A percentile compares a stretch with the other conserved stretches of the same genome.
Evolutionary conservation across 202 grass and related monocot genomes (phyloP).

Genomic region (Schoenoplectus triqueter): DNA sequence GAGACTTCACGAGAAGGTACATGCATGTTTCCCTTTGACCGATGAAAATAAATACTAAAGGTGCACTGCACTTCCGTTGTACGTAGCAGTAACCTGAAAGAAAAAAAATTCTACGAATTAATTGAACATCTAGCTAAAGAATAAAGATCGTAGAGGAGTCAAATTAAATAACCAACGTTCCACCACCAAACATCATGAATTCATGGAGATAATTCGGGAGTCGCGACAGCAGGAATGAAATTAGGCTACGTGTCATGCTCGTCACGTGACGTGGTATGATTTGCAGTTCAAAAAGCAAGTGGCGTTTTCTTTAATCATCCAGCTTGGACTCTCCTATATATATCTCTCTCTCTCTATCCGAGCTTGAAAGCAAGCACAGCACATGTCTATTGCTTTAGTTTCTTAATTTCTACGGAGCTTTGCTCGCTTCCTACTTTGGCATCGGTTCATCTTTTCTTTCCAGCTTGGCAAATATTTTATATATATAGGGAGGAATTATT

Average conservation of each 20-base stretch:
- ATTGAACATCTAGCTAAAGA: too few relatives aligned
- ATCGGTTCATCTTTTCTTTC: too few relatives aligned
- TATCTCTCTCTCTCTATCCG: not conserved
- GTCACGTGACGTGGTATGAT: slow-evolving; percentile 31
- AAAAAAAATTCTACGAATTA: too few relatives aligned
- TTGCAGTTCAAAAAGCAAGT: slow-evolving; percentile 15
- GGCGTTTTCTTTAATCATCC: not conserved
- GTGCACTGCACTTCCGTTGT: too few relatives aligned
- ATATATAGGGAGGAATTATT: not conserved
- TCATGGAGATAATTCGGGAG: slow-evolving; percentile 23
- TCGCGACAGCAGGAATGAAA: not conserved
- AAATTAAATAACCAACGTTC: too few relatives aligned
- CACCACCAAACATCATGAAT: not conserved
- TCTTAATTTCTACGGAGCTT: slow-evolving; percentile 12
- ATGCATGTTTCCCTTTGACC: too few relatives aligned
- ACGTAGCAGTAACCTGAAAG: too few relatives aligned
- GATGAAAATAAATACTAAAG: too few relatives aligned
- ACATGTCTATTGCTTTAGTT: not conserved
- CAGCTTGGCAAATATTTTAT: too few relatives aligned
- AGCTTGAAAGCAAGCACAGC: slow-evolving; percentile 34
- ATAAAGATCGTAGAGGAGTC: too few relatives aligned
- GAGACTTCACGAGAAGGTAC: too few relatives aligned
- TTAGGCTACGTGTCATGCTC: slow-evolving; percentile 21
- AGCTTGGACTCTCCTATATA: not conserved
- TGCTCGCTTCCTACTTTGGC: not conserved